Evolutionary conservation across 176 grass and related monocot species (phyloP), one percentile per base, ranked within the genome.

Genomic region (Neostapfia colusana): DNA sequence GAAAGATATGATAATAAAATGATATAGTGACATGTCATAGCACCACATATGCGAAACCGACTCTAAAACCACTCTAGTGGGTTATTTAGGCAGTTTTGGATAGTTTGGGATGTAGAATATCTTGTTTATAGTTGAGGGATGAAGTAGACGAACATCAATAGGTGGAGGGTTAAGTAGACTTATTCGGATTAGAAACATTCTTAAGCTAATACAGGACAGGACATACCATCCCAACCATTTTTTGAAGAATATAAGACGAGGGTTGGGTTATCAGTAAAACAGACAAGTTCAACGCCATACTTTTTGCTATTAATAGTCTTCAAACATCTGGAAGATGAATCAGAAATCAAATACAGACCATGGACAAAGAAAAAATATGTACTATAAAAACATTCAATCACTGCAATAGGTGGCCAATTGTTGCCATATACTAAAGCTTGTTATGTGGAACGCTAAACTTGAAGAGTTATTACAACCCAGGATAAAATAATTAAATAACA

Each of bases 221-320:
- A 93, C 88, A 90, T 88, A 98, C 91, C 95, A 90, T 98, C 95
- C 95, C 95, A 98, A 44, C 95, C 89, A 88, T 98, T 98, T 92
- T 98, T 98, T 0, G 95, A 98, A 48, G 95, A 94, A 88, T 98
- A 93, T 57, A 98, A 87, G 59, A 98, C 91, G 65, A 88, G 60
- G 56, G 76, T 65, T 34, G 95, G 95, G 83, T 94, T 93, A 81
- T 91, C 85, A 86, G 95, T 94, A 77, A 98, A 98, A 75, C 84
- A 82, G 18, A 98, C 95, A 63, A 98, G 74, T 73, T 98, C 95
- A 49, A 98, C 95, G 24, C 95, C 95, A 86, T 98, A 94, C 11
- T 98, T 98, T 84, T 98, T 98, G 85, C 95, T 98, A 89, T 98
- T 98, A 79, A 98, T 98, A 25, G 95, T 98, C 85, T 98, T 98